Base-by-base conservation (phyloP, 129 eudicot genomes). In the Chrysanthemum lavandulifolium region DNA sequence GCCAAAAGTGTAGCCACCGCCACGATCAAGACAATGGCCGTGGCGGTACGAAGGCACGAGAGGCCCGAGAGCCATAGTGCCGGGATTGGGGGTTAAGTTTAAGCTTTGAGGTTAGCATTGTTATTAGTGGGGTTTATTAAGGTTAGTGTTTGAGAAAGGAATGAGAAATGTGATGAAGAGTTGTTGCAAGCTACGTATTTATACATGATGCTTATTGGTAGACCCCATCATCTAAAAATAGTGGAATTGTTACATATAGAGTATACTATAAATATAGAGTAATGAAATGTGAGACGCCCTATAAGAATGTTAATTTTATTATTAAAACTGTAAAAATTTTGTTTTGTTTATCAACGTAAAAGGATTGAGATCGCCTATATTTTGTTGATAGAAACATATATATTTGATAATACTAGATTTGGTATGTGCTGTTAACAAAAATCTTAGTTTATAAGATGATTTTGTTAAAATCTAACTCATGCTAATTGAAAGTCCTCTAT, bases 11-110 rank as follows among this genome's bases (percentile, higher is more conserved):
- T 90, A 74, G 69, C 61, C 57, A 40, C 67, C 18, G 96, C 96
- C 3, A 94, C 96, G 23, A 94, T 81, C 65, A 78, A 54, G 63
- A n/a, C 97, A 94, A 3, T n/a, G n/a, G 98, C 98, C 27, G 75
- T 19, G 49, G 93, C 91, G 16, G 97, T 94, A 29, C 96, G 86
- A 54, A 79, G 57, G 97, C 83, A n/a, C 2, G 98, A 76, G 16
- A 94, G 72, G 64, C 84, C 75, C 47, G 87, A 59, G 53, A 67
- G 78, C 98, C 97, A 94, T 27, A 83, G 7, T 48, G 73, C 61
- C 73, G 65, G 9, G 90, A 71, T 52, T 81, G 74, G n/a, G 4
- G 55, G 10, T 65, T 71, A 43, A 65, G 62, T 13, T 64, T 71
- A 63, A 71, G 65, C 13, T 9, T 33, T 4, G 43, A 19, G 62